Percentiles rank a stretch among this genome's conserved stretches.
These are phyloP conservation scores for Anthoceros angustus DNA, from an alignment of 225 moss, liverwort and hornwort genomes.

Conservation along the genomic window DNA sequence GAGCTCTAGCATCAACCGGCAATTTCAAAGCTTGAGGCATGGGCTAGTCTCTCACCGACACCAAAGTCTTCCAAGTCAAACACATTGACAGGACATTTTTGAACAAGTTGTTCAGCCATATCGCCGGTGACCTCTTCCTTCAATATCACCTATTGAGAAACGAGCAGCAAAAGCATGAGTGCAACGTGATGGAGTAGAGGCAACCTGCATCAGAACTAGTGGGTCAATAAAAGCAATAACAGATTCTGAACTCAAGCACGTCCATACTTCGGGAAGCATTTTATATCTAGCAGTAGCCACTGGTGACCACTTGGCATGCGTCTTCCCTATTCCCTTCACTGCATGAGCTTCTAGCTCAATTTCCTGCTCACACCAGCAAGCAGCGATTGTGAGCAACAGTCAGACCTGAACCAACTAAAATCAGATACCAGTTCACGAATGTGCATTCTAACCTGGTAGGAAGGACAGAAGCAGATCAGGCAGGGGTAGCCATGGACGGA, in stretches of 20 bases:
- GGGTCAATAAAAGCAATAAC: background rate
- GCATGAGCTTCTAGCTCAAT: constrained; percentile 97
- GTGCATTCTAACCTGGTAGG: background rate
- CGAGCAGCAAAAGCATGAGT: too few species aligned
- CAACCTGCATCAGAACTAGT: too few species aligned
- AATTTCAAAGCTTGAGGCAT: too few species aligned
- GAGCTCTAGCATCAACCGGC: background rate
- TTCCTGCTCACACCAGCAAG: constrained; percentile 29
- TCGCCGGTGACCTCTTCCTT: constrained; percentile 61
- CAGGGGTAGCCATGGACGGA: constrained; percentile 5
- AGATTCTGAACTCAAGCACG: background rate
- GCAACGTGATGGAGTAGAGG: too few species aligned
- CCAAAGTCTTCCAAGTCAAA: constrained; percentile 87
- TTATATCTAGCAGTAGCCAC: constrained; percentile 95
- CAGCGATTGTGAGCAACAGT: background rate
- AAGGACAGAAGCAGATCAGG: background rate
- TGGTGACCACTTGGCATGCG: constrained; percentile 99
- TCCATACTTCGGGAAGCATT: constrained; percentile 88
- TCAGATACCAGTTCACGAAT: background rate
- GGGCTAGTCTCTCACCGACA: constrained; percentile 31
- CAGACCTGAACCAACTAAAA: background rate
- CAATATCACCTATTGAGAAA: constrained; percentile 38
- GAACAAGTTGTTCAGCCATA: constrained; percentile 74
- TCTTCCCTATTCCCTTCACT: constrained; percentile 83
- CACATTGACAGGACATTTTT: constrained; percentile 73